phyloP scores from a whole-genome alignment of 257 asterid genomes.

The Solanum bulbocastanum region DNA sequence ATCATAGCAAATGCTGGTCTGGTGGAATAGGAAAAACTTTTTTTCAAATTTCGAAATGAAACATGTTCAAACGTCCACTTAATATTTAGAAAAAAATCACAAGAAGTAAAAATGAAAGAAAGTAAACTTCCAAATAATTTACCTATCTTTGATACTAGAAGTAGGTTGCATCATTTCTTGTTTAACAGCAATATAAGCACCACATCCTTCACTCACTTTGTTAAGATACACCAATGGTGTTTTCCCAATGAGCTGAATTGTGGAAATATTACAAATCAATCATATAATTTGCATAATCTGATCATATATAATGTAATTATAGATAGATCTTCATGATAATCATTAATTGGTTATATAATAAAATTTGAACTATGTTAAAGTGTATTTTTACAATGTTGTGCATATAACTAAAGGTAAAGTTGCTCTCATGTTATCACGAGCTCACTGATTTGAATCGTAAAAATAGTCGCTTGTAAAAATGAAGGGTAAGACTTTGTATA shows the following conservation, averaged over 20 bases:
- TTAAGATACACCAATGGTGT: constrained; percentile 1
- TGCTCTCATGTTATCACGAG: neutral
- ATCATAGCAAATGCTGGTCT: constrained; percentile 51
- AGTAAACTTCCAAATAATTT: neutral
- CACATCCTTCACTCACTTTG: constrained; percentile 6
- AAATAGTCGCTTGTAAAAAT: neutral
- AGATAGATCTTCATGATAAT: neutral
- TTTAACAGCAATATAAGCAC: constrained; percentile 3
- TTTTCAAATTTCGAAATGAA: neutral
- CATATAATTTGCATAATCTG: neutral
- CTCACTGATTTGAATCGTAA: neutral
- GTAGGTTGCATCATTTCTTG: constrained; percentile 1
- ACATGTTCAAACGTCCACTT: neutral
- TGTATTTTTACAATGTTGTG: neutral
- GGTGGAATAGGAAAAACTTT: neutral
- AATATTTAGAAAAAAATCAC: neutral
- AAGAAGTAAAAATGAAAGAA: neutral
- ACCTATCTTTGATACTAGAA: constrained; percentile 1
- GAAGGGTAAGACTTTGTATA: too few relatives aligned
- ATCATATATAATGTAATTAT: neutral
- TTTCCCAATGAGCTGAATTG: constrained; percentile 3
- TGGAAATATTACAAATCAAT: neutral
- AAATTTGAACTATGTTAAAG: neutral
- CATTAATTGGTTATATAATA: neutral
- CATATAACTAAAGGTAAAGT: neutral